Percentiles rank a stretch among this genome's conserved stretches.
Evolutionary conservation across 2,329 filamentous ascomycete genomes (phyloP).

Genomic region (Colletotrichum siamense): DNA sequence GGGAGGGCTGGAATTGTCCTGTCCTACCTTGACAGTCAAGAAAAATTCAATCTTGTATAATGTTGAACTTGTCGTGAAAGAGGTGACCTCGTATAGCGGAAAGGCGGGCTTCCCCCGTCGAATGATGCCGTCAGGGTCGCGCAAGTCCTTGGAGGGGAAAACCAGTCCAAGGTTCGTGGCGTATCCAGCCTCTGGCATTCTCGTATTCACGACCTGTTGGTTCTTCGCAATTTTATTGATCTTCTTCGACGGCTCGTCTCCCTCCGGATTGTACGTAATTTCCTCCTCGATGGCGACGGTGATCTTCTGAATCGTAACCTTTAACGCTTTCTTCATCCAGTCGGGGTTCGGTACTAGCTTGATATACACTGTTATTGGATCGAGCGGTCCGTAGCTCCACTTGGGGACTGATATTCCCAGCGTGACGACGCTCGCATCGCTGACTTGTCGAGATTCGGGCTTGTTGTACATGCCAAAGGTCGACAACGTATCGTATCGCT

Average conservation of each 20-base stretch:
- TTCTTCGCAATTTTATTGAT: constrained; percentile 86
- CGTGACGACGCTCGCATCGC: constrained; percentile 89
- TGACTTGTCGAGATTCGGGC: constrained; percentile 84
- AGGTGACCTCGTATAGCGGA: constrained; percentile 84
- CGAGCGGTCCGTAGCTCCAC: constrained; percentile 95
- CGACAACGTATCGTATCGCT: constrained; percentile 93
- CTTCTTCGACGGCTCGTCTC: constrained; percentile 91
- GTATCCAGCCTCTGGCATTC: constrained; percentile 89
- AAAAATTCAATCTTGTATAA: constrained; percentile 99
- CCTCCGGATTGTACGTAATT: constrained; percentile 98
- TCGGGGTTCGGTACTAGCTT: constrained; percentile 91
- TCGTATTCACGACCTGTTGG: constrained; percentile 79
- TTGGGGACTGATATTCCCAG: constrained; percentile 90
- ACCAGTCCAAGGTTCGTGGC: constrained; percentile 90
- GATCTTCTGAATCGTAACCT: constrained; percentile 92
- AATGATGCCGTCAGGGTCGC: constrained; percentile 87
- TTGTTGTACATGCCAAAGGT: constrained; percentile 99
- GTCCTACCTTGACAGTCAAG: constrained; percentile 83
- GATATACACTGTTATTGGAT: constrained; percentile 95
- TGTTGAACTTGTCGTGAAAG: constrained; percentile 92
- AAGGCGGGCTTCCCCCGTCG: constrained; percentile 86
- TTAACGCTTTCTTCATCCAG: constrained; percentile 88
- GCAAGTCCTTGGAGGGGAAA: constrained; percentile 87
- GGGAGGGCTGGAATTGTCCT: neutral
- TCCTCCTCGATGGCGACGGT: constrained; percentile 95